Evolutionary conservation across 1,284 basidiomycete genomes (phyloP).

Genomic region (Macrocystidia cucumis): DNA sequence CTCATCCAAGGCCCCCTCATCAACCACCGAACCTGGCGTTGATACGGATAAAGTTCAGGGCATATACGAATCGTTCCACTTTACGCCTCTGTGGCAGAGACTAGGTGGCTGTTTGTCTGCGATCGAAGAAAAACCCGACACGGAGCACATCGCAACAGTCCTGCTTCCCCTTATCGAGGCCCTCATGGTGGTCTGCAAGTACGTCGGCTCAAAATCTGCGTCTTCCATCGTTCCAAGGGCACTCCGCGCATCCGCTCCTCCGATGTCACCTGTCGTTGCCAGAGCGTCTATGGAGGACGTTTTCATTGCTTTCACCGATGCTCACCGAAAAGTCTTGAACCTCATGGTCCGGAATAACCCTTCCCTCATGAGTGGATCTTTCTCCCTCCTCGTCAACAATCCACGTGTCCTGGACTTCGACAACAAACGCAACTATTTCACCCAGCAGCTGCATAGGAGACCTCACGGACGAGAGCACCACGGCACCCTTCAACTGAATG

Average conservation of each 20-base stretch:
- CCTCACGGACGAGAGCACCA: constrained; percentile 76
- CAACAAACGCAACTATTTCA: constrained; percentile 99
- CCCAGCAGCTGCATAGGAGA: constrained; percentile 90
- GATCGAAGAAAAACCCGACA: constrained; percentile 74
- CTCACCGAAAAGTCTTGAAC: constrained; percentile 92
- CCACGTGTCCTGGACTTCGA: constrained; percentile 98
- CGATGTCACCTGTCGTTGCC: constrained; percentile 56
- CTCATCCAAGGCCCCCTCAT: constrained; percentile 47
- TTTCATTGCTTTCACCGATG: constrained; percentile 92
- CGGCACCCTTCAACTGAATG: constrained; percentile 83
- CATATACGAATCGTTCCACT: constrained; percentile 86
- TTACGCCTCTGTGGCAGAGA: constrained; percentile 79
- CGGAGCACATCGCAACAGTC: constrained; percentile 85
- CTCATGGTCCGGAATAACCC: constrained; percentile 98
- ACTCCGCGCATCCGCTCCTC: constrained; percentile 53
- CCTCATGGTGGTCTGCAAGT: constrained; percentile 98
- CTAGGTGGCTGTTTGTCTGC: constrained; percentile 80
- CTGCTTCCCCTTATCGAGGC: constrained; percentile 90
- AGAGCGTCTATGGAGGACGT: constrained; percentile 78
- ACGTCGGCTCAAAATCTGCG: constrained; percentile 64
- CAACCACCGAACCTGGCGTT: constrained; percentile 31
- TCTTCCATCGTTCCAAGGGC: constrained; percentile 33
- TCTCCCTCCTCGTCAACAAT: constrained; percentile 94
- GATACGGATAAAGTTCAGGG: constrained; percentile 76
- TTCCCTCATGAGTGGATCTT: constrained; percentile 95